phyloP scores from a whole-genome alignment of 768 basidiomycete species.

The Collybia mongolica region DNA sequence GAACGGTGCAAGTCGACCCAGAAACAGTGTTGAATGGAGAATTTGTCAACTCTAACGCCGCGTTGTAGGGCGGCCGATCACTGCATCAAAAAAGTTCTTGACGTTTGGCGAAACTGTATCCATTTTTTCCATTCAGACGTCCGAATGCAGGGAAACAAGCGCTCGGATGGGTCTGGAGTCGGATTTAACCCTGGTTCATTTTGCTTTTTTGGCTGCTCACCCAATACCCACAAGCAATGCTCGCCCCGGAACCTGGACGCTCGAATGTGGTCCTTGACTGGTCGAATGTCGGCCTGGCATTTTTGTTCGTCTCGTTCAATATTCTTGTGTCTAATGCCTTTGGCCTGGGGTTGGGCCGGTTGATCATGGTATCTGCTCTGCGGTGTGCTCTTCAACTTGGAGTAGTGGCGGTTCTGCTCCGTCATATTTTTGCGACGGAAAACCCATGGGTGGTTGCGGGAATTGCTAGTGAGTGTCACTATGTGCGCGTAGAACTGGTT shows the following conservation, averaged over 20 bases:
- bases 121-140: too few relatives aligned
- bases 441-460: constrained; percentile 73
- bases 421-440: constrained; percentile 73
- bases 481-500: background rate
- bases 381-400: constrained; percentile 80
- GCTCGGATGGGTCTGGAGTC: too few relatives aligned
- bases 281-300: constrained; percentile 74
- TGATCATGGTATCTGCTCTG: constrained; percentile 65
- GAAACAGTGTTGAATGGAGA: too few relatives aligned
- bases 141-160: too few relatives aligned
- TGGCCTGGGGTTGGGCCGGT: constrained; percentile 65
- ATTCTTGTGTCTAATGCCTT: constrained; percentile 61
- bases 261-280: constrained; percentile 45
- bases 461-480: constrained; percentile 61
- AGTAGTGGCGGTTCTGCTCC: constrained; percentile 67
- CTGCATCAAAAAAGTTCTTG: too few relatives aligned
- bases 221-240: background rate
- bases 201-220: too few relatives aligned
- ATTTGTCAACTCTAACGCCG: too few relatives aligned
- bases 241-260: background rate
- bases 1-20: too few relatives aligned
- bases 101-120: too few relatives aligned
- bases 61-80: too few relatives aligned
- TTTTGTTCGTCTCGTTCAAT: constrained; percentile 76
- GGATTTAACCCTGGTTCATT: too few relatives aligned